These are phyloP conservation scores for Ceratocystiopsis sp. DNA, from an alignment of 2,329 filamentous ascomycete genomes.

Conservation along the genomic window DNA sequence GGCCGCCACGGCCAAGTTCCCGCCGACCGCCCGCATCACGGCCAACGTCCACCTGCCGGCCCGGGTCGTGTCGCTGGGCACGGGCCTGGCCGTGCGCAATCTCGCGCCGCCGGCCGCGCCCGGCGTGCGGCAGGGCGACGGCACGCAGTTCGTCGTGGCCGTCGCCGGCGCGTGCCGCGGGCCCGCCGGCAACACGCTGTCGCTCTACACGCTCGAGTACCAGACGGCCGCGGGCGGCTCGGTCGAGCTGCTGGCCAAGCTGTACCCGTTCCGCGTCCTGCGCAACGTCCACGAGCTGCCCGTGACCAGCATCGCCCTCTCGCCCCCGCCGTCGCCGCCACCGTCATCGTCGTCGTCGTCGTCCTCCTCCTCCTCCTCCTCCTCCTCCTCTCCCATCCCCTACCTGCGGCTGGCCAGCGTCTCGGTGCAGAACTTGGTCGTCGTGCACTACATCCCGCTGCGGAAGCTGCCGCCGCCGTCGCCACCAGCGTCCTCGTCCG, in stretches of 20 bases:
- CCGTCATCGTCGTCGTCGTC: neutral
- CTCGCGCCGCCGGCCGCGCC: constrained; percentile 39
- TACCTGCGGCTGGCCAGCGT: constrained; percentile 66
- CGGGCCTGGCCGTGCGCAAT: constrained; percentile 59
- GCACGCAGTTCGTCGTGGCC: constrained; percentile 64
- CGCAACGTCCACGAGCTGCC: constrained; percentile 36
- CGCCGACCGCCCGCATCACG: constrained; percentile 27
- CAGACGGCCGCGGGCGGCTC: constrained; percentile 26
- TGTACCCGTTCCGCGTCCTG: constrained; percentile 34
- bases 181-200: constrained; percentile 47
- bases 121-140: constrained; percentile 27
- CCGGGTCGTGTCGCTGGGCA: constrained; percentile 49
- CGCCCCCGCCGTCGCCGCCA: constrained; percentile 32
- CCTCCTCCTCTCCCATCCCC: constrained; percentile 28
- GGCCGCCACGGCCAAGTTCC: too few species aligned
- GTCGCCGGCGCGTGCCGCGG: constrained; percentile 43
- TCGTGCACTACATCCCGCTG: constrained; percentile 65
- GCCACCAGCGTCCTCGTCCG: constrained; percentile 13
- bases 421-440: constrained; percentile 62
- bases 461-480: constrained; percentile 17
- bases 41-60: constrained; percentile 42
- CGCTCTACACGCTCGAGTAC: constrained; percentile 63
- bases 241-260: constrained; percentile 32
- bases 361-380: constrained; percentile 13
- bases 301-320: constrained; percentile 43